These are phyloP conservation scores for Plenodomus lindquistii DNA, from an alignment of 2,329 filamentous ascomycete species.

Conservation along the genomic window DNA sequence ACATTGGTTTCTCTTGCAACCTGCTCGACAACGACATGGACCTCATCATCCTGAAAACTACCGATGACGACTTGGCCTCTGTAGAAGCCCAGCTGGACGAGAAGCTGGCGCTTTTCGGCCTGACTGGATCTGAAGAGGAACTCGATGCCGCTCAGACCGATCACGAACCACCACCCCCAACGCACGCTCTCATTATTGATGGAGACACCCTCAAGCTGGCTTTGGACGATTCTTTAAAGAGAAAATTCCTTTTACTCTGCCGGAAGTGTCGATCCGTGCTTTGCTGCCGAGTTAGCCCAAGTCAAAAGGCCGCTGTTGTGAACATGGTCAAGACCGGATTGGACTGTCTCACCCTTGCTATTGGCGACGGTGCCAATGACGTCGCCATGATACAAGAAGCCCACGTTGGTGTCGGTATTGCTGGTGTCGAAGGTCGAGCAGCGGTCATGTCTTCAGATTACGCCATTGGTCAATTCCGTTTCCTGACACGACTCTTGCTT, in stretches of 20 bases:
- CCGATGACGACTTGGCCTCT: slow-evolving; percentile 68
- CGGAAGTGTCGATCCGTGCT: slow-evolving; percentile 96
- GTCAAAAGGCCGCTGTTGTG: slow-evolving; percentile 97
- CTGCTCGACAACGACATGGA: slow-evolving; percentile 98
- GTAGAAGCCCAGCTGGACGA: slow-evolving; percentile 75
- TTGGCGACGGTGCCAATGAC: slow-evolving; percentile 88
- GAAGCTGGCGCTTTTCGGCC: slow-evolving; percentile 71
- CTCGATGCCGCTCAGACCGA: slow-evolving; percentile 76
- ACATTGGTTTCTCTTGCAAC: slow-evolving; percentile 99
- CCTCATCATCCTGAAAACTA: slow-evolving; percentile 83
- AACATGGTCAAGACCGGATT: slow-evolving; percentile 92
- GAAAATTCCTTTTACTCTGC: slow-evolving; percentile 92
- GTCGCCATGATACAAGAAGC: slow-evolving; percentile 93
- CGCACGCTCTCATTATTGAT: slow-evolving; percentile 92
- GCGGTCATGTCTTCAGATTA: slow-evolving; percentile 86
- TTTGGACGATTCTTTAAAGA: slow-evolving; percentile 77
- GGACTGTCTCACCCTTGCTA: slow-evolving; percentile 92
- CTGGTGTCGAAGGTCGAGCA: slow-evolving; percentile 83
- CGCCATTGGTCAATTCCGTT: slow-evolving; percentile 86
- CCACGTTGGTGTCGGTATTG: slow-evolving; percentile 86
- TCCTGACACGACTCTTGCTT: slow-evolving; percentile 76
- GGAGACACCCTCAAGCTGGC: slow-evolving; percentile 91
- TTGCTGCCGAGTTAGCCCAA: slow-evolving; percentile 95
- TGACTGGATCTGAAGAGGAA: slow-evolving; percentile 85
- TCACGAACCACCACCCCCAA: slow-evolving; percentile 83